Percentiles rank a stretch among this genome's conserved stretches.
Evolutionary conservation across 164 flowering plant genomes (phyloP).

Genomic region (Dillenia turbinata): DNA sequence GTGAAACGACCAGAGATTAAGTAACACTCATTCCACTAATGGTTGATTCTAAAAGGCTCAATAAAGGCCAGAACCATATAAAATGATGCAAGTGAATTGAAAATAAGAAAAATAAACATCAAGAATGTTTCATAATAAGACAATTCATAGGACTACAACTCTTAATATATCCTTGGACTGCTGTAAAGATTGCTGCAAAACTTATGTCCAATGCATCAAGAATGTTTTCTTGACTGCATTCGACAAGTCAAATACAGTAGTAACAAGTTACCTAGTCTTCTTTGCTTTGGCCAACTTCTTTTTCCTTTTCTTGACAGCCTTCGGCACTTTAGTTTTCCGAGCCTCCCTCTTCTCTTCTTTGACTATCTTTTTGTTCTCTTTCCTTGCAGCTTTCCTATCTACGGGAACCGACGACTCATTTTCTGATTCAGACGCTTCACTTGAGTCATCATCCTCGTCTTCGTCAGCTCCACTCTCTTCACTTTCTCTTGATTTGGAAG

Average conservation of each 20-base stretch:
- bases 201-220: no score
- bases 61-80: no score
- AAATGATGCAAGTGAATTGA: no score
- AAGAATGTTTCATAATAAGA: no score
- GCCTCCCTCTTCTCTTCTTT: conserved; percentile 97
- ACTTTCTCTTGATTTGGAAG: conserved; percentile 11
- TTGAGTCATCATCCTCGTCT: conserved; percentile 40
- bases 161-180: no score
- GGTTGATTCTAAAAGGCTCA: no score
- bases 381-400: conserved; percentile 79
- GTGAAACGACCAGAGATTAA: no score
- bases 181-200: no score
- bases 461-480: conserved; percentile 41
- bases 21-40: no score
- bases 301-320: conserved; percentile 86
- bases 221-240: no score
- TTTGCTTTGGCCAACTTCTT: conserved; percentile 77
- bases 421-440: conserved; percentile 24
- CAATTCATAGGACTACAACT: no score
- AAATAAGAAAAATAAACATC: no score
- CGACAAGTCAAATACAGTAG: background rate
- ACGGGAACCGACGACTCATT: conserved; percentile 21
- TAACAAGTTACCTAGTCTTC: conserved; percentile 42
- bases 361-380: conserved; percentile 93
- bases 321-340: conserved; percentile 78